These are phyloP conservation scores for Cladosporium sp. DNA, from an alignment of 2,329 filamentous ascomycete genomes.

Conservation along the genomic window DNA sequence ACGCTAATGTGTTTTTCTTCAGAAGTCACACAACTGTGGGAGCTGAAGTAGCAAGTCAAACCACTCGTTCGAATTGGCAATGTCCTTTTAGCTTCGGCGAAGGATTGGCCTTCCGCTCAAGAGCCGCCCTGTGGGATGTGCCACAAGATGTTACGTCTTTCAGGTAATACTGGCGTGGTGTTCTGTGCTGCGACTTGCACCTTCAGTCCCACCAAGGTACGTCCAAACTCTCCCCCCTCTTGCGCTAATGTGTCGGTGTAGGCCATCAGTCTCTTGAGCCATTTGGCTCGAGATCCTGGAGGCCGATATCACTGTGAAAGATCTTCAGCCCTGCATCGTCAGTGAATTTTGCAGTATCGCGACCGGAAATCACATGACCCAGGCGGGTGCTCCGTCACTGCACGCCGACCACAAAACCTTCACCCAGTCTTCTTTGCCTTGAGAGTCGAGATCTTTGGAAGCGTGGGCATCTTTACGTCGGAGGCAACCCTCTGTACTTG, in stretches of 20 bases:
- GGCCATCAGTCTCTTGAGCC: slow-evolving; percentile 1
- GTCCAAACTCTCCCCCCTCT: neutral
- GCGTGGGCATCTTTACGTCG: slow-evolving; percentile 31
- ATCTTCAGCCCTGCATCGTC: too few species aligned
- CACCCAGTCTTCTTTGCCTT: slow-evolving; percentile 17
- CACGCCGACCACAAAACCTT: neutral
- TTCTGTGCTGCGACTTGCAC: neutral
- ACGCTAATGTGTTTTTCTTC: neutral
- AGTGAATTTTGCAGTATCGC: too few species aligned
- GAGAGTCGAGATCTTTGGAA: slow-evolving; percentile 20
- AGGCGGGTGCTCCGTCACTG: neutral
- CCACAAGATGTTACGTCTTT: neutral
- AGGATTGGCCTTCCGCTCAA: neutral
- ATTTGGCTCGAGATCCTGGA: neutral
- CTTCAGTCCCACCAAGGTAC: neutral
- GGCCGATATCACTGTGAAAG: neutral
- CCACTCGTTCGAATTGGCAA: neutral
- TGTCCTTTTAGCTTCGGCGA: neutral
- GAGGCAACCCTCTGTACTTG: slow-evolving; percentile 31
- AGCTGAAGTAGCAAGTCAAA: neutral
- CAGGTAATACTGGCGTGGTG: neutral
- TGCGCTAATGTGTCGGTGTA: neutral
- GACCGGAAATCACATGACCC: too few species aligned
- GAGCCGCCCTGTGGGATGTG: neutral
- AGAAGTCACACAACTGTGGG: too few species aligned